Percentiles rank a stretch among this genome's conserved stretches.
phyloP scores from a whole-genome alignment of 257 asterid genomes.

The Fraxinus excelsior region DNA sequence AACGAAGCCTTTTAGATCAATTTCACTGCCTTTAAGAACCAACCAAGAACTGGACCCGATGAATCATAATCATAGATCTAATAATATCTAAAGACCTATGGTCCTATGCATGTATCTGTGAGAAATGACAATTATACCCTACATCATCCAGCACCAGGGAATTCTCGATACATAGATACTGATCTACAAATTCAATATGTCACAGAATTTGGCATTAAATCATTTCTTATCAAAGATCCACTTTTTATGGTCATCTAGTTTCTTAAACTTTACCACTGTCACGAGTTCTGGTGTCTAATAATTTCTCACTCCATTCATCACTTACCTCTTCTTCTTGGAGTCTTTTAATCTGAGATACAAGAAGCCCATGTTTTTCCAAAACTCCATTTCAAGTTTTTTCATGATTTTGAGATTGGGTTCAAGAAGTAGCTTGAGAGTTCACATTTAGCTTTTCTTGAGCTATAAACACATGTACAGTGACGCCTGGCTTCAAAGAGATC shows the following conservation, averaged over 20 bases:
- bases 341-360: conserved; percentile 27
- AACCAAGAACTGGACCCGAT: no score
- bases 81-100: not conserved
- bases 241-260: conserved; percentile 26
- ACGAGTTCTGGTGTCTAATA: not conserved
- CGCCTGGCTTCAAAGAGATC: conserved; percentile 28
- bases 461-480: conserved; percentile 36
- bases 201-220: not conserved
- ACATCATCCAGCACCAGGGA: conserved; percentile 16
- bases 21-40: no score
- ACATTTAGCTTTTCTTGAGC: conserved; percentile 25
- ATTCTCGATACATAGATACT: not conserved
- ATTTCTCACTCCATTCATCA: conserved; percentile 64
- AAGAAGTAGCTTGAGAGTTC: conserved; percentile 26
- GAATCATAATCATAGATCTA: no score
- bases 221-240: conserved; percentile 30
- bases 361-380: conserved; percentile 27
- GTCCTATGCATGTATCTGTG: not conserved
- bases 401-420: conserved; percentile 36
- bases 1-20: no score
- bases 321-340: conserved; percentile 22
- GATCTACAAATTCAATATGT: not conserved
- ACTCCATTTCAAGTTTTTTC: conserved; percentile 21
- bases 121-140: conserved; percentile 2
- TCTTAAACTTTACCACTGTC: conserved; percentile 19